Conservation (phyloP, 331 rosid species). For the Erythrophleum ivorense region DNA sequence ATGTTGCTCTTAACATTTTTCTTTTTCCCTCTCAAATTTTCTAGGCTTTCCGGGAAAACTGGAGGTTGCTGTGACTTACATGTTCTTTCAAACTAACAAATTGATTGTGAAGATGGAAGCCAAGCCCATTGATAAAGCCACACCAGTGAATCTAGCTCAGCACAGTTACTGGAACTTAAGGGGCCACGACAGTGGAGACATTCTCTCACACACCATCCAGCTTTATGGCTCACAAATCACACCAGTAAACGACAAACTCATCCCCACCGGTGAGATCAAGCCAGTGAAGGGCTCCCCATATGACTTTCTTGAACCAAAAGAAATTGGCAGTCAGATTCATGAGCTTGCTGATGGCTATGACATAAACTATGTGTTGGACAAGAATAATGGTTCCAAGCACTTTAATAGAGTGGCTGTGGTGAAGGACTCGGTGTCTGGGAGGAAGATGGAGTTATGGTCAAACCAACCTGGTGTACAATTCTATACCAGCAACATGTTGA, state of each 20-base stretch:
- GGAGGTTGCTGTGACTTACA: conserved; percentile 59
- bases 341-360: conserved; percentile 60
- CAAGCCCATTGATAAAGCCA: conserved; percentile 46
- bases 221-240: conserved; percentile 50
- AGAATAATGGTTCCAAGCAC: conserved; percentile 1
- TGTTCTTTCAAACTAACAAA: conserved; percentile 46
- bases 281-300: conserved; percentile 42
- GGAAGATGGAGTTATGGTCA: conserved; percentile 73
- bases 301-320: conserved; percentile 52
- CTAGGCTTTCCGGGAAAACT: conserved; percentile 68
- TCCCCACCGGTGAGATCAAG: conserved; percentile 47
- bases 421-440: conserved; percentile 53
- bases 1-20: neutral
- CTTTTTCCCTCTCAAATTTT: neutral
- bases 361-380: conserved; percentile 65
- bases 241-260: conserved; percentile 48
- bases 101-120: conserved; percentile 64
- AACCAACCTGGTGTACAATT: conserved; percentile 65
- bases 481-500: conserved; percentile 55
- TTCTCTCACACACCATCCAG: conserved; percentile 53
- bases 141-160: conserved; percentile 60
- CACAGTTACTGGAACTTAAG: conserved; percentile 57
- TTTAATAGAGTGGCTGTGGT: conserved; percentile 50
- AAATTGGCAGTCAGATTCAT: conserved; percentile 51
- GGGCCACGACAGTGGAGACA: conserved; percentile 55